phyloP scores from a whole-genome alignment of 495 filamentous ascomycete species.

The Acidiella bohemica region DNA sequence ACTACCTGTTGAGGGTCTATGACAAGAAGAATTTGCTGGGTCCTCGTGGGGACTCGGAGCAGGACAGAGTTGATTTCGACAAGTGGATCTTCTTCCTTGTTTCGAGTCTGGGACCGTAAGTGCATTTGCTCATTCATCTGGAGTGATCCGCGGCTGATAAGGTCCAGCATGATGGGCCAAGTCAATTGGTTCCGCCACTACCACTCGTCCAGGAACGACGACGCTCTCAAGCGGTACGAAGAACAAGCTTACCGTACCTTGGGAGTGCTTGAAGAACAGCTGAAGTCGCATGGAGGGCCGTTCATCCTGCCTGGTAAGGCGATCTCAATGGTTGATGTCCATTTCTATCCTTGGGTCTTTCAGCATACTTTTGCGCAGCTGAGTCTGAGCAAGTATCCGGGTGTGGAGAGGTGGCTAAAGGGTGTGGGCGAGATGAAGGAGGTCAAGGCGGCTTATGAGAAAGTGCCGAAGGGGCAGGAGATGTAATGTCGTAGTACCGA shows the following conservation, averaged over 20 bases:
- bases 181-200: constrained; percentile 32
- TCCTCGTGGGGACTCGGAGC: constrained; percentile 25
- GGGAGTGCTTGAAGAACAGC: constrained; percentile 32
- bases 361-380: constrained; percentile 31
- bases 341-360: constrained; percentile 37
- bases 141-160: not conserved
- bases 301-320: constrained; percentile 28
- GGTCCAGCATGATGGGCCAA: constrained; percentile 23
- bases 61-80: constrained; percentile 34
- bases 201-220: constrained; percentile 28
- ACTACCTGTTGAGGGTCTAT: constrained; percentile 61
- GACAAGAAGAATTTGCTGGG: constrained; percentile 42
- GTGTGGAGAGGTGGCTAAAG: constrained; percentile 12
- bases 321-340: constrained; percentile 32
- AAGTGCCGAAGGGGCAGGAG: constrained; percentile 15
- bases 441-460: constrained; percentile 19
- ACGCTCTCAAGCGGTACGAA: constrained; percentile 30
- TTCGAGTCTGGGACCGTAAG: constrained; percentile 28
- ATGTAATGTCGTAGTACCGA: too few species aligned
- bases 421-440: constrained; percentile 15
- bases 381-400: constrained; percentile 31
- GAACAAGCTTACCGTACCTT: constrained; percentile 32
- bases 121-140: not conserved
- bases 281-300: constrained; percentile 29
- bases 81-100: constrained; percentile 37